These are phyloP conservation scores for Protomyces arabidopsidicola DNA, from an alignment of 1,139 yeast species.

Conservation along the genomic window DNA sequence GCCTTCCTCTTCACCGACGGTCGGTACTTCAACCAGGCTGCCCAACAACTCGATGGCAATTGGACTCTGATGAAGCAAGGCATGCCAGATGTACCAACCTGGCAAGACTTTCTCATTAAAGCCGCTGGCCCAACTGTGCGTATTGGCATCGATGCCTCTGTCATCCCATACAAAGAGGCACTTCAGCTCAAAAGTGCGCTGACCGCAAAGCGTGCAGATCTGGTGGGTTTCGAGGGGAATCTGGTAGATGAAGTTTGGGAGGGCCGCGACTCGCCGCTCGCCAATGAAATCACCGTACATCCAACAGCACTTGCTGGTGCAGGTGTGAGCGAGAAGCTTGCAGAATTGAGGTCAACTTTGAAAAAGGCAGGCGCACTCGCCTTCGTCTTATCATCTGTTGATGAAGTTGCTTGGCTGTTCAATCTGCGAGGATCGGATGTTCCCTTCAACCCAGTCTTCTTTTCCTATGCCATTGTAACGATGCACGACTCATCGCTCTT, in stretches of 20 bases:
- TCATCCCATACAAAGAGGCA: slow-evolving; percentile 47
- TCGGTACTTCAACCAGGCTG: slow-evolving; percentile 86
- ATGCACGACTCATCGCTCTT: slow-evolving; percentile 57
- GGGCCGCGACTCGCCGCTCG: slow-evolving; percentile 40
- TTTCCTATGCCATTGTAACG: slow-evolving; percentile 68
- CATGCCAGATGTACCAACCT: slow-evolving; percentile 61
- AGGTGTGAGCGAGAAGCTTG: slow-evolving; percentile 45
- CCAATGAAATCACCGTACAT: slow-evolving; percentile 37
- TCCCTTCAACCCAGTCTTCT: slow-evolving; percentile 86
- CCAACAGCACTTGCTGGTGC: slow-evolving; percentile 44
- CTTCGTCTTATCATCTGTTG: slow-evolving; percentile 67
- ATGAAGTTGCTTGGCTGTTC: slow-evolving; percentile 61
- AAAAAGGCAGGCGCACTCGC: slow-evolving; percentile 45
- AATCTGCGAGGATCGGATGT: slow-evolving; percentile 31
- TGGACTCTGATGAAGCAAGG: slow-evolving; percentile 81
- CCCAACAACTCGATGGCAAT: slow-evolving; percentile 71
- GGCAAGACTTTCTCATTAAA: slow-evolving; percentile 75
- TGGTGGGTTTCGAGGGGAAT: slow-evolving; percentile 64
- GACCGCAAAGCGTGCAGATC: slow-evolving; percentile 45
- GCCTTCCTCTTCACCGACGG: slow-evolving; percentile 92
- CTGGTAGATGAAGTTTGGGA: slow-evolving; percentile 76
- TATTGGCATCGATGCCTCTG: slow-evolving; percentile 63
- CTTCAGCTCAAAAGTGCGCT: slow-evolving; percentile 38
- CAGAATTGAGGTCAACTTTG: slow-evolving; percentile 46
- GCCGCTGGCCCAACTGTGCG: slow-evolving; percentile 35